phyloP scores from a whole-genome alignment of 2,329 filamentous ascomycete genomes.

The Fusarium xyrophilum region DNA sequence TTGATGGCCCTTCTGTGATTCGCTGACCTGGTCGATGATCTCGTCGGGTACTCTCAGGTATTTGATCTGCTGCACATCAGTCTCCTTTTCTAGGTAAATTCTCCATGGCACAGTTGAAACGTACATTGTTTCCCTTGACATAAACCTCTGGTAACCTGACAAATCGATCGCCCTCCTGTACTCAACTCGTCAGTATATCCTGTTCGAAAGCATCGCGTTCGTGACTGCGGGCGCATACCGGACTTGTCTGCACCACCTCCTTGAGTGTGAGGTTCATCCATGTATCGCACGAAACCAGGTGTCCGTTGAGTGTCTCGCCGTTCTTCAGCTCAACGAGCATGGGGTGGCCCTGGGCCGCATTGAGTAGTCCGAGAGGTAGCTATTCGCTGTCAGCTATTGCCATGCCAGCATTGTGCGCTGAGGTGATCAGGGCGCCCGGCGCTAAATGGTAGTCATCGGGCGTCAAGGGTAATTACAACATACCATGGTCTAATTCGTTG shows the following conservation, averaged over 20 bases:
- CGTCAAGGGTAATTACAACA: background rate
- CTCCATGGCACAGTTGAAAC: conserved; percentile 43
- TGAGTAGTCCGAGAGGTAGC: conserved; percentile 83
- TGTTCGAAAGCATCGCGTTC: background rate
- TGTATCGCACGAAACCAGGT: conserved; percentile 95
- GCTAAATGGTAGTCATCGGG: background rate
- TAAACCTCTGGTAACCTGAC: conserved; percentile 92
- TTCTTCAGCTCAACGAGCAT: conserved; percentile 99
- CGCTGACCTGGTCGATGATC: conserved; percentile 92
- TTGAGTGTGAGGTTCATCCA: conserved; percentile 99
- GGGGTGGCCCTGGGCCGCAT: conserved; percentile 94
- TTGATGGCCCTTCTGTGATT: conserved; percentile 80
- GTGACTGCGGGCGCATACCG: conserved; percentile 56
- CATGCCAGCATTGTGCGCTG: conserved; percentile 5
- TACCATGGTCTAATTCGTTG: conserved; percentile 39
- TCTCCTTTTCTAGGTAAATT: background rate
- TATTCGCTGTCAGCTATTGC: conserved; percentile 46
- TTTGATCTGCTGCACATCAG: conserved; percentile 75
- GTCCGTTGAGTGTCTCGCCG: conserved; percentile 95
- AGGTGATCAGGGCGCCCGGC: background rate
- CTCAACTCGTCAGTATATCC: conserved; percentile 21
- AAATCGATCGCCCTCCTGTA: conserved; percentile 91
- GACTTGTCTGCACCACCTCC: conserved; percentile 95
- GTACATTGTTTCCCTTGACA: conserved; percentile 94
- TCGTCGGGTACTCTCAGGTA: conserved; percentile 96